Evolutionary conservation across 257 asterid species (phyloP).

Genomic region (Voacanga thouarsii): DNA sequence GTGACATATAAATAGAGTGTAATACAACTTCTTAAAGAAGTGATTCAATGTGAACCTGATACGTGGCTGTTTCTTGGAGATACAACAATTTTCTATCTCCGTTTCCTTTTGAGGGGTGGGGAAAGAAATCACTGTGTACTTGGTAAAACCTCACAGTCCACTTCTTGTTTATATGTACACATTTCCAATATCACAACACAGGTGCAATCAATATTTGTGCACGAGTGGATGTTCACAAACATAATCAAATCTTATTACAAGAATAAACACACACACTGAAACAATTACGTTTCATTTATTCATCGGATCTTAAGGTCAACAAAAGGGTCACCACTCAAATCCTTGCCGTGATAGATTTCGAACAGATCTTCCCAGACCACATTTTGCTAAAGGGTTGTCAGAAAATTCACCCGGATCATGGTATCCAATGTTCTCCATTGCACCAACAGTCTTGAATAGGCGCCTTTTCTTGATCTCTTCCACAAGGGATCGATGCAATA

Average conservation of each 20-base stretch:
- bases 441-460: constrained; percentile 67
- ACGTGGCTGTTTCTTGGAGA: too few species aligned
- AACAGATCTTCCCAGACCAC: not conserved
- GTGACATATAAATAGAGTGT: too few species aligned
- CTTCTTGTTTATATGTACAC: too few species aligned
- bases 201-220: too few species aligned
- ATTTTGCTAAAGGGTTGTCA: not conserved
- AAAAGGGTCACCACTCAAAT: constrained; percentile 12
- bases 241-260: not conserved
- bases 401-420: constrained; percentile 24
- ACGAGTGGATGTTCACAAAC: not conserved
- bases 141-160: too few species aligned
- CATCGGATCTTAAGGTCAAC: not conserved
- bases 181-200: too few species aligned
- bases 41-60: too few species aligned
- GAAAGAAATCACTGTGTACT: too few species aligned
- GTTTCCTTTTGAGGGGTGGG: too few species aligned
- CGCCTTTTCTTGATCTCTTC: constrained; percentile 62
- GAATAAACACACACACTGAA: not conserved
- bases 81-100: too few species aligned
- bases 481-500: constrained; percentile 51
- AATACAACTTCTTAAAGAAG: too few species aligned
- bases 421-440: constrained; percentile 61
- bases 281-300: not conserved
- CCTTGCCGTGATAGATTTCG: not conserved